Percentiles rank a stretch among this genome's conserved stretches.
phyloP scores from a whole-genome alignment of 257 asterid species.

The Euphrasia confusa region DNA sequence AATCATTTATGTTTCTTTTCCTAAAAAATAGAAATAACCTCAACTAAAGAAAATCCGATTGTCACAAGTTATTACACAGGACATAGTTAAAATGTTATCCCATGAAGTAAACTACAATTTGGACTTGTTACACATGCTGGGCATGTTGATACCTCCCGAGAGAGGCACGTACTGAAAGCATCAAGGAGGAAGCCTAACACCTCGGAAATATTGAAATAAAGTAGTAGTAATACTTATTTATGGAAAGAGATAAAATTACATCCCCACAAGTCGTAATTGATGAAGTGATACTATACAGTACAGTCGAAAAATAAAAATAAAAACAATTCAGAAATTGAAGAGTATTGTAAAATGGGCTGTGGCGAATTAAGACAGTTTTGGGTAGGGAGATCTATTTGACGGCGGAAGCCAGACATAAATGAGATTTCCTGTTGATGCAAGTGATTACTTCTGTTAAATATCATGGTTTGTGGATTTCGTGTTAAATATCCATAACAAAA shows the following conservation, averaged over 20 bases:
- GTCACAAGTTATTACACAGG: neutral
- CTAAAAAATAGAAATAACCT: too few species aligned
- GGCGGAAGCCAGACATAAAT: neutral
- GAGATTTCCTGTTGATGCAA: neutral
- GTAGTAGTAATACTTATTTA: too few species aligned
- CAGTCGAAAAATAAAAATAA: too few species aligned
- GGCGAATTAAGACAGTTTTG: neutral
- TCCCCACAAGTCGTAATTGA: too few species aligned
- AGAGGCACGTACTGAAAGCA: constrained; percentile 44
- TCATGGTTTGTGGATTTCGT: neutral
- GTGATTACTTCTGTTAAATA: neutral
- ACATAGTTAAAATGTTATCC: constrained; percentile 15
- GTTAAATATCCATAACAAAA: constrained; percentile 9
- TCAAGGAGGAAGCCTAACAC: constrained; percentile 27
- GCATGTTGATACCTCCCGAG: constrained; percentile 67
- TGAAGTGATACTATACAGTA: too few species aligned
- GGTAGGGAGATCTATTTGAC: constrained; percentile 6
- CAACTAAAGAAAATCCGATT: too few species aligned
- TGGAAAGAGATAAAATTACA: too few species aligned
- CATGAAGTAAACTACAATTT: constrained; percentile 49
- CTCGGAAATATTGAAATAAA: too few species aligned
- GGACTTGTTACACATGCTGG: constrained; percentile 66
- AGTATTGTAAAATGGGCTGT: neutral
- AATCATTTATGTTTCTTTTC: neutral
- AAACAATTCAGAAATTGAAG: too few species aligned